These are phyloP conservation scores for Termitomyces sp. DNA, from an alignment of 768 basidiomycete species.

Conservation along the genomic window DNA sequence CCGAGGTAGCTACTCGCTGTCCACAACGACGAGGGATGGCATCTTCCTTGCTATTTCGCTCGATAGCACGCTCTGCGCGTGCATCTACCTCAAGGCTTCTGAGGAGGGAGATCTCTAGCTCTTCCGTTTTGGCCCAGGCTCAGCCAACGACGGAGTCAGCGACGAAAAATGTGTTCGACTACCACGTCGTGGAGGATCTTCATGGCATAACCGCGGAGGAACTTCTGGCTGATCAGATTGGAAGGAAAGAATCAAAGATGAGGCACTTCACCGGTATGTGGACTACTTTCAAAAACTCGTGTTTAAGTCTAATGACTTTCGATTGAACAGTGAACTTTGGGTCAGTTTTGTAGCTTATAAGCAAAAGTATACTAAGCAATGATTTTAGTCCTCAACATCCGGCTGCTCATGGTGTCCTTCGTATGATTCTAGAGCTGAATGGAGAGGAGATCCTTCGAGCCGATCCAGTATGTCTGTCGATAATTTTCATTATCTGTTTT, in stretches of 20 bases:
- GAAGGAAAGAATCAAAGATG: conserved; percentile 69
- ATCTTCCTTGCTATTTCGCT: conserved; percentile 53
- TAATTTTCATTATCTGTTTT: not conserved
- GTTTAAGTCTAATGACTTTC: conserved; percentile 7
- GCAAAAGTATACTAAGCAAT: not conserved
- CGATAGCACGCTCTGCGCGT: conserved; percentile 44
- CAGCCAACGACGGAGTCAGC: conserved; percentile 24
- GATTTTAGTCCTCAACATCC: conserved; percentile 85
- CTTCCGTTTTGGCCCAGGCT: conserved; percentile 25
- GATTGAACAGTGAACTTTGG: conserved; percentile 81
- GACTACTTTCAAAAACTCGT: not conserved
- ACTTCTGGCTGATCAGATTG: conserved; percentile 70
- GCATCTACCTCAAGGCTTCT: conserved; percentile 22
- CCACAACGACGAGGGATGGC: conserved; percentile 43
- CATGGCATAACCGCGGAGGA: conserved; percentile 76
- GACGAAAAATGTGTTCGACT: conserved; percentile 51
- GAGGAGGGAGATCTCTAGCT: conserved; percentile 33
- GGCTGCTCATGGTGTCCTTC: conserved; percentile 96
- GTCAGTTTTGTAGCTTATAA: conserved; percentile 37
- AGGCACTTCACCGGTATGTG: conserved; percentile 87
- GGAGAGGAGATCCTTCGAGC: conserved; percentile 91
- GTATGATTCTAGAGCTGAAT: conserved; percentile 95
- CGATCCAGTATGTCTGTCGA: conserved; percentile 59
- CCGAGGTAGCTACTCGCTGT: conserved; percentile 25
- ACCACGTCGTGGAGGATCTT: conserved; percentile 79